These are phyloP conservation scores for Nemania sp. DNA, from an alignment of 2,329 filamentous ascomycete genomes.

Conservation along the genomic window DNA sequence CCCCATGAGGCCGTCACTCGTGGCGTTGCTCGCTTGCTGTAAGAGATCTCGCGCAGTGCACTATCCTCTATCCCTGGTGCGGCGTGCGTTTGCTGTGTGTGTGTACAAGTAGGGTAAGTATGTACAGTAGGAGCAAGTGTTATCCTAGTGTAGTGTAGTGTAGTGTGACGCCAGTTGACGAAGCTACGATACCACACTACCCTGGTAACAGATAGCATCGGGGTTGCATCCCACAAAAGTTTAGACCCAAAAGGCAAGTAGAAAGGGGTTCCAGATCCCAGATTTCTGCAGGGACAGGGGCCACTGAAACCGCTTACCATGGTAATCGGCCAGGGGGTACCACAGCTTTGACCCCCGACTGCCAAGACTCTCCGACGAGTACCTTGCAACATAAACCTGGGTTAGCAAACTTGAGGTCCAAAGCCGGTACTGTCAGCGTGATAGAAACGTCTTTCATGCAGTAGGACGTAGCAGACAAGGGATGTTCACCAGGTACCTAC, in stretches of 20 bases:
- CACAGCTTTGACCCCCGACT: constrained; percentile 24
- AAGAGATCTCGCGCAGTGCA: constrained; percentile 17
- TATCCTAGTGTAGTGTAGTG: constrained; percentile 4
- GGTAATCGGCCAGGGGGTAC: constrained; percentile 32
- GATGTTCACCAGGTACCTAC: background rate
- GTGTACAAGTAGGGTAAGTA: too few species aligned
- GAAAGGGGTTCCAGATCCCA: constrained; percentile 32
- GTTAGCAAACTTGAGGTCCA: constrained; percentile 12
- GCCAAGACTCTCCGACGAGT: constrained; percentile 22
- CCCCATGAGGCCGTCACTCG: constrained; percentile 13
- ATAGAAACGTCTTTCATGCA: constrained; percentile 16
- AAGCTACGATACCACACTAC: constrained; percentile 25
- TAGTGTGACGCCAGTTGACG: constrained; percentile 14
- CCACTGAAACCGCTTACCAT: constrained; percentile 40
- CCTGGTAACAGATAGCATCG: constrained; percentile 29
- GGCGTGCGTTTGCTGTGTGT: constrained; percentile 1
- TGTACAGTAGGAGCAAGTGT: background rate
- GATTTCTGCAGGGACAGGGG: constrained; percentile 41
- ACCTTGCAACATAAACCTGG: constrained; percentile 3
- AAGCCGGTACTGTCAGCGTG: constrained; percentile 19
- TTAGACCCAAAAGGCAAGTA: constrained; percentile 32
- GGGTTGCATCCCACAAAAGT: constrained; percentile 34
- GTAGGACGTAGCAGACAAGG: constrained; percentile 3
- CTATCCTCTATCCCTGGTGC: constrained; percentile 8
- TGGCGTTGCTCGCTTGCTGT: constrained; percentile 14